A percentile compares a stretch with the other conserved stretches of the same genome.
phyloP scores from a whole-genome alignment of 208 protist genomes.

The Trypanosoma melophagium region DNA sequence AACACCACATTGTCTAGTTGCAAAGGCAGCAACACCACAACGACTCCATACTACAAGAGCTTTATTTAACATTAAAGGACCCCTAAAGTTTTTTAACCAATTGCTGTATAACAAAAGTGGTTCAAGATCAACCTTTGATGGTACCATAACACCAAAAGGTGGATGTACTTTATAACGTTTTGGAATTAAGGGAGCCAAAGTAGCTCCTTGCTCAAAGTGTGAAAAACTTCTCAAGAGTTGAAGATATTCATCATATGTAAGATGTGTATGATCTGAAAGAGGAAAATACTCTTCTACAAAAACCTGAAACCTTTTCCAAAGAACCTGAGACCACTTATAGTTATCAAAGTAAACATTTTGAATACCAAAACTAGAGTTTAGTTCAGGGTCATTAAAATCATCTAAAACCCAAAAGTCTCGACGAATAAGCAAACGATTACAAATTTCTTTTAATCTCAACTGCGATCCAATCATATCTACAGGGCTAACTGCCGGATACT shows the following conservation, averaged over 20 bases:
- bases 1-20: slow-evolving; percentile 43
- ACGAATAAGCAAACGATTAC: slow-evolving; percentile 65
- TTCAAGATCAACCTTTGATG: slow-evolving; percentile 58
- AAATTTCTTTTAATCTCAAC: slow-evolving; percentile 54
- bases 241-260: slow-evolving; percentile 77
- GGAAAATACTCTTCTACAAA: slow-evolving; percentile 89
- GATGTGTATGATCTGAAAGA: slow-evolving; percentile 74
- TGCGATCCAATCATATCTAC: slow-evolving; percentile 55
- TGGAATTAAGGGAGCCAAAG: slow-evolving; percentile 49
- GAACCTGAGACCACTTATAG: slow-evolving; percentile 87
- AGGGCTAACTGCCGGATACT: slow-evolving; percentile 57
- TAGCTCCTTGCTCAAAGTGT: slow-evolving; percentile 71
- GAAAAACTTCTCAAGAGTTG: slow-evolving; percentile 77
- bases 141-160: slow-evolving; percentile 56
- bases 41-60: slow-evolving; percentile 65
- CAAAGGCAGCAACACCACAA: slow-evolving; percentile 61
- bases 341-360: slow-evolving; percentile 92
- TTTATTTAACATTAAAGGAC: slow-evolving; percentile 60
- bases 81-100: slow-evolving; percentile 74
- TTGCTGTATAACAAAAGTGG: slow-evolving; percentile 67
- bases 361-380: slow-evolving; percentile 86
- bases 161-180: slow-evolving; percentile 57
- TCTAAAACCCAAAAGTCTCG: slow-evolving; percentile 87
- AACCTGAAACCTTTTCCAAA: slow-evolving; percentile 83
- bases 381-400: slow-evolving; percentile 87